Conservation (phyloP, 2,329 filamentous ascomycete species). For the Arthrobotrys conoides region DNA sequence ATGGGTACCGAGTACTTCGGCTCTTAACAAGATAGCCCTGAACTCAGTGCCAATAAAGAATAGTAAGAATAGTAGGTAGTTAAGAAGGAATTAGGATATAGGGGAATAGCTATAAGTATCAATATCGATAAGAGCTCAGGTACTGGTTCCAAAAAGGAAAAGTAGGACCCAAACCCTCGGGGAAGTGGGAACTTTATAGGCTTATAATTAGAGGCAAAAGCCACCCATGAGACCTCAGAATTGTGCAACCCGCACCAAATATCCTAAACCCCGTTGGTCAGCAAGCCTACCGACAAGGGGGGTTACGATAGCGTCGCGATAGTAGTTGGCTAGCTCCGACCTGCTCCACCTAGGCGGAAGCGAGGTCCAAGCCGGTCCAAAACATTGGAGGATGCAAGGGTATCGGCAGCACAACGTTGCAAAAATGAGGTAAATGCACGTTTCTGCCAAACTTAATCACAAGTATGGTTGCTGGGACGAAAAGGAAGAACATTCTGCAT, state of each 20-base stretch:
- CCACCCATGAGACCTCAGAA: conserved; percentile 13
- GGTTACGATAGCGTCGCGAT: conserved; percentile 26
- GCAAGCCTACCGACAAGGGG: conserved; percentile 15
- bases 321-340: conserved; percentile 25
- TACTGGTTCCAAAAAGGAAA: conserved; percentile 25
- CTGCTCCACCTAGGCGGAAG: conserved; percentile 54
- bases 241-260: conserved; percentile 30
- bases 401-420: conserved; percentile 10
- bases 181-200: conserved; percentile 32
- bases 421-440: conserved; percentile 34
- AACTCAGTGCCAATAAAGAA: neutral
- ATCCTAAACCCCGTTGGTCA: conserved; percentile 27
- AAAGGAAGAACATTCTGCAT: conserved; percentile 31
- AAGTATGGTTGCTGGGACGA: conserved; percentile 19
- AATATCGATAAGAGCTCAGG: conserved; percentile 15
- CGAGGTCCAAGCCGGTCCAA: conserved; percentile 30
- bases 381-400: conserved; percentile 5
- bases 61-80: neutral
- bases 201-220: conserved; percentile 21
- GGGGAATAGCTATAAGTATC: neutral
- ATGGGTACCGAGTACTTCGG: neutral
- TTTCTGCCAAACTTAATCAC: conserved; percentile 27
- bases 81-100: neutral
- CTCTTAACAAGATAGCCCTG: neutral
- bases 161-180: conserved; percentile 13